Evolutionary conservation across 2,329 filamentous ascomycete species (phyloP), one percentile per base, ranked within the genome.

Genomic region (Exutisphaerella laricina): DNA sequence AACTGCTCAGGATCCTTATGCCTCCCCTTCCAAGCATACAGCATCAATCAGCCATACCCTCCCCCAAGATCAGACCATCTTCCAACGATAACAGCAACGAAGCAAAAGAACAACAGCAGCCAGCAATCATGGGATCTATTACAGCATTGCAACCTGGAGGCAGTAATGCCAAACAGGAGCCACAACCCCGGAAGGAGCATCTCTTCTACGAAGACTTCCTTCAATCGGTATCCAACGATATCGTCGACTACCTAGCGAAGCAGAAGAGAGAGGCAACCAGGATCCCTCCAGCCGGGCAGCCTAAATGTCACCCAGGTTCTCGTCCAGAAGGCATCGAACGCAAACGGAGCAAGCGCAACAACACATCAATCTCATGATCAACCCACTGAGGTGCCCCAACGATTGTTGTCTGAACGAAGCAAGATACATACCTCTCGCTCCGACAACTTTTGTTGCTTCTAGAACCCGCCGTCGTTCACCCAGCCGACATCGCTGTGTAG

Each of bases 191-290:
- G 41, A 31, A 25, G 3, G 23, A 37, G 25, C 36, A 34, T 4
- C 25, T 44, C 18, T 31, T 49, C 40, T 59, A 59, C 51, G 51
- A 55, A 31, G 29, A 42, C n/a, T 59, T 58, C 45, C 46, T 59
- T 18, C 50, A 59, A 37, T 48, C 50, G 6, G 38, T 56, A n/a
- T 57, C 56, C 4, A 50, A 54, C 33, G 46, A 55, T 38, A 59
- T 59, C 43, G 38, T 42, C 37, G 21, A 38, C 12, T 59, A 53
- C 34, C 46, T 52, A n/a, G 30, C 48, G 3, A 41, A 42, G 21
- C 41, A 36, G 4, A 37, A 44, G 12, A 34, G 35, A 31, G 32
- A 41, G 21, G 20, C 4, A 12, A 12, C n/a, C 16, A 35, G 23
- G 20, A 34, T 9, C 13, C 31, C 21, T 2, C n/a, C 40, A 3